These are phyloP conservation scores for Didymella arachidicola DNA, from an alignment of 2,329 filamentous ascomycete species.

Conservation along the genomic window DNA sequence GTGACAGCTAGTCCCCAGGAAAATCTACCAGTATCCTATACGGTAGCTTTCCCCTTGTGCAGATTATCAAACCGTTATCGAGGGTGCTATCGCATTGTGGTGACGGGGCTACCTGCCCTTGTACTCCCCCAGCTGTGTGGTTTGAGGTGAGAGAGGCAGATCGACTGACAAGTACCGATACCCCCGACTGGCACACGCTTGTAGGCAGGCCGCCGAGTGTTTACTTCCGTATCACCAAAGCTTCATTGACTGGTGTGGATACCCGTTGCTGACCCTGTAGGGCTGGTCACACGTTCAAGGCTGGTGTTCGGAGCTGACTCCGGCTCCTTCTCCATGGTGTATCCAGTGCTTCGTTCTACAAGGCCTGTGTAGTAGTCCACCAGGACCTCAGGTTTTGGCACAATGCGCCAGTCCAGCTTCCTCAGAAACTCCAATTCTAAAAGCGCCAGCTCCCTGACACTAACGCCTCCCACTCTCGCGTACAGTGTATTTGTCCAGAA, in stretches of 20 bases:
- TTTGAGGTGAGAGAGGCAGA: slow-evolving; percentile 1
- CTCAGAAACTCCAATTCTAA: slow-evolving; percentile 94
- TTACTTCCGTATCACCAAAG: slow-evolving; percentile 7
- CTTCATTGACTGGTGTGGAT: slow-evolving; percentile 33
- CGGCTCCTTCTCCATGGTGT: slow-evolving; percentile 56
- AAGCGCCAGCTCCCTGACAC: slow-evolving; percentile 85
- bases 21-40: slow-evolving; percentile 13
- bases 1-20: slow-evolving; percentile 11
- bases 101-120: neutral
- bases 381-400: slow-evolving; percentile 91
- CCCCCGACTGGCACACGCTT: slow-evolving; percentile 1
- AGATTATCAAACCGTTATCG: neutral
- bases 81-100: neutral
- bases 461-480: slow-evolving; percentile 90
- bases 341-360: slow-evolving; percentile 71
- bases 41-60: slow-evolving; percentile 18
- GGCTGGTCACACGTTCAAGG: slow-evolving; percentile 19
- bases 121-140: neutral
- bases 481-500: slow-evolving; percentile 99
- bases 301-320: slow-evolving; percentile 24
- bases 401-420: slow-evolving; percentile 94
- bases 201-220: slow-evolving; percentile 11
- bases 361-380: slow-evolving; percentile 92
- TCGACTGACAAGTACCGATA: neutral
- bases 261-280: slow-evolving; percentile 33